Conservation (phyloP, 2,329 filamentous ascomycete species). For the Aspergillus japonicus region DNA sequence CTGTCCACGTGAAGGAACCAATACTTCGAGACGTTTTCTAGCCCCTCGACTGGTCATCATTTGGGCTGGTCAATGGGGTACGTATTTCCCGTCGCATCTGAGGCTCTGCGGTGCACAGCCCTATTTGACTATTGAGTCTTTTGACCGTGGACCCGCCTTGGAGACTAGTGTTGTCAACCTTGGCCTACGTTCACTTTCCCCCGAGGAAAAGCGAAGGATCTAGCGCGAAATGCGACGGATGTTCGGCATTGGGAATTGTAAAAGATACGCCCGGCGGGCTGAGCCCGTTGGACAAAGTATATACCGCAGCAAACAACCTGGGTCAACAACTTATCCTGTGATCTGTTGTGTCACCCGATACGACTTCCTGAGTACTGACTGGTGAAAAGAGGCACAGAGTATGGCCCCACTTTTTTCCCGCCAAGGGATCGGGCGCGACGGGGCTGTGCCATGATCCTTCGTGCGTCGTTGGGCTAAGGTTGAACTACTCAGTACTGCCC, state of each 20-base stretch:
- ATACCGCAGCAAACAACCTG: neutral
- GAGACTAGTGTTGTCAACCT: neutral
- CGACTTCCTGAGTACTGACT: neutral
- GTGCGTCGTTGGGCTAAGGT: neutral
- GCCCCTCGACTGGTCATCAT: neutral
- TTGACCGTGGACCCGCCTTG: neutral
- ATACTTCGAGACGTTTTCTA: neutral
- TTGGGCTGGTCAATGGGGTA: neutral
- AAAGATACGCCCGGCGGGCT: neutral
- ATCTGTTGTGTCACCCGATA: neutral
- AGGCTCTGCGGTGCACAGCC: neutral
- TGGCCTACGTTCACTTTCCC: neutral
- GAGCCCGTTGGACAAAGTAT: neutral
- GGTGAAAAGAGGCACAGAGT: neutral
- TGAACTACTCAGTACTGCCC: neutral
- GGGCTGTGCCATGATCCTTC: conserved; percentile 14
- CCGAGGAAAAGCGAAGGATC: neutral
- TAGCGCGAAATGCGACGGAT: neutral
- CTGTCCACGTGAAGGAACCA: too few species aligned
- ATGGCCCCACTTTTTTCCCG: neutral
- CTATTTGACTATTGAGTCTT: neutral
- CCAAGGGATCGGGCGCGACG: conserved; percentile 15
- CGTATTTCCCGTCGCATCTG: neutral
- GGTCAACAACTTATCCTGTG: neutral
- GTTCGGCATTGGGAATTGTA: neutral